A percentile compares a stretch with the other conserved stretches of the same genome.
These are phyloP conservation scores for Neurospora sp. DNA, from an alignment of 2,329 filamentous ascomycete species.

Conservation along the genomic window DNA sequence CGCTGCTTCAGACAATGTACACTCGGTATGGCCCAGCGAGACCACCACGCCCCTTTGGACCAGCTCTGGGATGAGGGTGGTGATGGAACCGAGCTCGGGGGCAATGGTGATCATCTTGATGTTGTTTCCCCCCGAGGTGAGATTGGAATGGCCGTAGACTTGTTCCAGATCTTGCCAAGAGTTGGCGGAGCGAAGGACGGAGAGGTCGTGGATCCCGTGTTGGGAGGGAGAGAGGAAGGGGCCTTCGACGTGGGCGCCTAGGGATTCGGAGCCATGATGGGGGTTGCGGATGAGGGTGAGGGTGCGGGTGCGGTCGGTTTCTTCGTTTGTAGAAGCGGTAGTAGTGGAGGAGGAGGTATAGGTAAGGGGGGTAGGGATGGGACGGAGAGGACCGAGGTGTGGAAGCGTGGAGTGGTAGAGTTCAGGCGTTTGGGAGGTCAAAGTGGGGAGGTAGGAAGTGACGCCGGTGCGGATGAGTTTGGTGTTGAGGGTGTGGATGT, in stretches of 20 bases:
- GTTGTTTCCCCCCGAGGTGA: slow-evolving; percentile 35
- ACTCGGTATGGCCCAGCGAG: slow-evolving; percentile 66
- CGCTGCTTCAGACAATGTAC: too few species aligned
- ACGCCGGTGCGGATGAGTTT: slow-evolving; percentile 70
- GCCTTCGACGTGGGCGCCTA: slow-evolving; percentile 86
- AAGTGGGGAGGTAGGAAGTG: slow-evolving; percentile 77
- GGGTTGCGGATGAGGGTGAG: slow-evolving; percentile 36
- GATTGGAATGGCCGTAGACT: slow-evolving; percentile 65
- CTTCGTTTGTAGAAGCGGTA: slow-evolving; percentile 52
- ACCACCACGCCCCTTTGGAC: too few species aligned
- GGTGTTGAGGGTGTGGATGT: slow-evolving; percentile 61
- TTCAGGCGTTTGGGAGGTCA: slow-evolving; percentile 71
- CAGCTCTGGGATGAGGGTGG: slow-evolving; percentile 52
- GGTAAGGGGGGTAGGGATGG: not conserved
- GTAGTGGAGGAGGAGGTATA: slow-evolving; percentile 61
- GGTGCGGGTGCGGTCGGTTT: not conserved
- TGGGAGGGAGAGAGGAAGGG: slow-evolving; percentile 77
- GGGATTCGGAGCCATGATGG: slow-evolving; percentile 68
- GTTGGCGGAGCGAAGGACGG: slow-evolving; percentile 57
- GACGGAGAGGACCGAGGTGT: slow-evolving; percentile 56
- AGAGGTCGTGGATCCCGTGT: slow-evolving; percentile 75
- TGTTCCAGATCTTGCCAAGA: slow-evolving; percentile 55
- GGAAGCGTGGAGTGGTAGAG: slow-evolving; percentile 63
- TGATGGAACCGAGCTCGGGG: slow-evolving; percentile 68
- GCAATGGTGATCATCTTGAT: slow-evolving; percentile 81